Evolutionary conservation across 2,329 filamentous ascomycete genomes (phyloP).

Genomic region (Neofusicoccum parvum): DNA sequence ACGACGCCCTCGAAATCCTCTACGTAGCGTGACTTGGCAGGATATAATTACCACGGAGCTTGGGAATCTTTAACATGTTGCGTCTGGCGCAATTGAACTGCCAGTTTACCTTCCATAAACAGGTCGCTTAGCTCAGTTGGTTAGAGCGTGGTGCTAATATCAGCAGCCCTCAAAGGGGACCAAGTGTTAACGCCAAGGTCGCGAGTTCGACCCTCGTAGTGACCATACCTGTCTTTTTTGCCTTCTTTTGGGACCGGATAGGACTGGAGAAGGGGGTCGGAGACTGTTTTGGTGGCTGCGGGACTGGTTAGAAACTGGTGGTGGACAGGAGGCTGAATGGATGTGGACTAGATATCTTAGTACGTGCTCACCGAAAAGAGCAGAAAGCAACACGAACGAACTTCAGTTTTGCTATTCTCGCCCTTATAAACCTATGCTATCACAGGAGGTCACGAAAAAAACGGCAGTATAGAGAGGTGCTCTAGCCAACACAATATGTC

Average conservation of each 20-base stretch:
- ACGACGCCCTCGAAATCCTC: no score
- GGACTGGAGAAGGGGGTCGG: not conserved
- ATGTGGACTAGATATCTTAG: no score
- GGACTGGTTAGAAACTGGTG: not conserved
- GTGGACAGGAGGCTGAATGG: not conserved
- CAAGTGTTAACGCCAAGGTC: conserved; percentile 12
- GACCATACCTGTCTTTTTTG: not conserved
- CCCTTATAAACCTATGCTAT: not conserved
- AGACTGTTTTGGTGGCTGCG: not conserved
- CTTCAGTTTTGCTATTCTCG: no score
- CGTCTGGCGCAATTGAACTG: no score
- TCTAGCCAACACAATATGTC: no score
- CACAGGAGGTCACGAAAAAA: no score
- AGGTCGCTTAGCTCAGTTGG: conserved; percentile 23
- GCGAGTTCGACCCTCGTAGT: conserved; percentile 21
- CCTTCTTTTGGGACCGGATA: not conserved
- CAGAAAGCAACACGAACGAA: no score
- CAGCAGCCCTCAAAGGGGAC: not conserved
- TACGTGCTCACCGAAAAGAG: no score
- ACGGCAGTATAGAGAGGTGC: no score
- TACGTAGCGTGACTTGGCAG: rapidly evolving
- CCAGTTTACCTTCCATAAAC: not conserved
- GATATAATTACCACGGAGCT: no score
- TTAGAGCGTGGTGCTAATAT: conserved; percentile 22
- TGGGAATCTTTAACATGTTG: rapidly evolving